These are phyloP conservation scores for Tuber umbilicatum DNA, from an alignment of 495 filamentous ascomycete genomes.

Conservation along the genomic window DNA sequence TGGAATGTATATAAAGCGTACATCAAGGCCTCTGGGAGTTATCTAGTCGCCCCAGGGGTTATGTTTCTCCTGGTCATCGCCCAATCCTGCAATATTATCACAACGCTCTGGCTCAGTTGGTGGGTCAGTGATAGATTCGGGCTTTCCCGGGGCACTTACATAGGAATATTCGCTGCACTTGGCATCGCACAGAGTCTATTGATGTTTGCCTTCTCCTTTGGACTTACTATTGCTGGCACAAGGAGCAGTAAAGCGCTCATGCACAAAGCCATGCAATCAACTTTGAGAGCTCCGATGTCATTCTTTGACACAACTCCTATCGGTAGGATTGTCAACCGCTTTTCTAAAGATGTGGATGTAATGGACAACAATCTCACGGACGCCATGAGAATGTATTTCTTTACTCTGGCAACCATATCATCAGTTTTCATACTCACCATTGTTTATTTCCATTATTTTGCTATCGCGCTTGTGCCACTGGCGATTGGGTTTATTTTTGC, in stretches of 20 bases:
- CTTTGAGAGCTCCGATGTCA: slow-evolving; percentile 84
- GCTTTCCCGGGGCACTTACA: slow-evolving; percentile 63
- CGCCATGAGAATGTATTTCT: slow-evolving; percentile 85
- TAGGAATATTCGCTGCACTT: slow-evolving; percentile 77
- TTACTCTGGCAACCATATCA: slow-evolving; percentile 60
- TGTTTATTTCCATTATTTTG: slow-evolving; percentile 88
- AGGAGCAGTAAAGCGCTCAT: slow-evolving; percentile 76
- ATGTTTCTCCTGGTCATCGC: slow-evolving; percentile 60
- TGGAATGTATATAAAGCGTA: slow-evolving; percentile 81
- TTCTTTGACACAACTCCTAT: slow-evolving; percentile 97
- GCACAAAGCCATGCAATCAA: slow-evolving; percentile 67
- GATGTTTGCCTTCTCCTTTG: slow-evolving; percentile 67
- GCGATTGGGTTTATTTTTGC: slow-evolving; percentile 74
- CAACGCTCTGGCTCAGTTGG: slow-evolving; percentile 85
- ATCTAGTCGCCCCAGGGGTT: slow-evolving; percentile 62
- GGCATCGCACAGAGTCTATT: slow-evolving; percentile 64
- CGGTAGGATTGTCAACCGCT: slow-evolving; percentile 94
- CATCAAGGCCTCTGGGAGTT: slow-evolving; percentile 66
- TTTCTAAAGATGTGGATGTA: slow-evolving; percentile 87
- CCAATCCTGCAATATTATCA: slow-evolving; percentile 77
- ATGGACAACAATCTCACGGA: slow-evolving; percentile 94
- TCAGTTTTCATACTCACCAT: slow-evolving; percentile 85
- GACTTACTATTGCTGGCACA: slow-evolving; percentile 71
- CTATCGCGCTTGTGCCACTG: slow-evolving; percentile 78
- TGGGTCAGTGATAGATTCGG: slow-evolving; percentile 70